Conservation (phyloP, 2,329 filamentous ascomycete species). For the Talaromyces islandicus region DNA sequence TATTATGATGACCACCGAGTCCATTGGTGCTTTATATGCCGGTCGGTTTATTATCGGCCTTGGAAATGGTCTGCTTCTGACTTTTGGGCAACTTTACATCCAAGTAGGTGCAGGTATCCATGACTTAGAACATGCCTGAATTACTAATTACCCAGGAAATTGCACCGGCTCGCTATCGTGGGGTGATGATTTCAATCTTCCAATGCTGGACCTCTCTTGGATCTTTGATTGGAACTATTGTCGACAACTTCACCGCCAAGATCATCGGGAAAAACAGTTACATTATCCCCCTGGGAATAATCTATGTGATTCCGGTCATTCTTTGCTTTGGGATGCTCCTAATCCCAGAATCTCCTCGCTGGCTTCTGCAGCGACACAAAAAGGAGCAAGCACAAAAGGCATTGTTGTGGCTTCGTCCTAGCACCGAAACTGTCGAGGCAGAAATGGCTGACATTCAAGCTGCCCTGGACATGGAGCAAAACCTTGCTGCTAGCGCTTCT, state of each 20-base stretch:
- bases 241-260: constrained; percentile 38
- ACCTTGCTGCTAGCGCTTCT: constrained; percentile 28
- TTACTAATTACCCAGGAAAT: constrained; percentile 30
- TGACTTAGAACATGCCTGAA: background rate
- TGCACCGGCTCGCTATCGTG: constrained; percentile 46
- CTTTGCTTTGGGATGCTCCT: constrained; percentile 42
- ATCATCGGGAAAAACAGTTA: constrained; percentile 26
- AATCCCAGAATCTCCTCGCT: constrained; percentile 43
- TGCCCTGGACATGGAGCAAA: constrained; percentile 30
- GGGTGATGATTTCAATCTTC: constrained; percentile 44
- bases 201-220: constrained; percentile 46
- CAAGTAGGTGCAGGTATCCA: constrained; percentile 31
- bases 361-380: constrained; percentile 28
- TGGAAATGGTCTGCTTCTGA: constrained; percentile 55
- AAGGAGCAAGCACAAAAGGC: constrained; percentile 28
- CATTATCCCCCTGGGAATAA: constrained; percentile 27
- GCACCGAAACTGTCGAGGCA: constrained; percentile 18
- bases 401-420: constrained; percentile 31
- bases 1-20: constrained; percentile 53
- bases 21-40: constrained; percentile 50
- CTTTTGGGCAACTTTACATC: constrained; percentile 47
- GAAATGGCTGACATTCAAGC: constrained; percentile 29
- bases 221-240: constrained; percentile 38
- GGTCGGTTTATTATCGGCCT: constrained; percentile 52
- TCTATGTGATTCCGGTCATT: constrained; percentile 44